phyloP scores from a whole-genome alignment of 2,329 filamentous ascomycete genomes.

The Fusarium sp. region DNA sequence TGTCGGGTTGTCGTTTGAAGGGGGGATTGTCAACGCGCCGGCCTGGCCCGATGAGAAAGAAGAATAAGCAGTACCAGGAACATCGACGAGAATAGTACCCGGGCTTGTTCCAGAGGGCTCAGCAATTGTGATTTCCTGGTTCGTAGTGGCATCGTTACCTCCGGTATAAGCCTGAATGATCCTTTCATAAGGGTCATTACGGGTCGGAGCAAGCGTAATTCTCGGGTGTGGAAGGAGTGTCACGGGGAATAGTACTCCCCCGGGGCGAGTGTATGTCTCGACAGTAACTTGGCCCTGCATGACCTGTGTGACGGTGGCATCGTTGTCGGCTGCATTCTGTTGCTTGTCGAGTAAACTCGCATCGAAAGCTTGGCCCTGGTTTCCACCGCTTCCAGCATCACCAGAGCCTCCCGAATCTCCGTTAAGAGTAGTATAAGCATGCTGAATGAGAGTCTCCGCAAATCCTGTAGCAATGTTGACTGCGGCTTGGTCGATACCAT shows the following conservation, averaged over 20 bases:
- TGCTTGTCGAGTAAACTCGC: slow-evolving; percentile 5
- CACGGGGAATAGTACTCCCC: slow-evolving; percentile 15
- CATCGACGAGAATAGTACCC: slow-evolving; percentile 25
- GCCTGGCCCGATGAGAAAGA: slow-evolving; percentile 23
- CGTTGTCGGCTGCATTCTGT: neutral
- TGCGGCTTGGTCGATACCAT: slow-evolving; percentile 16
- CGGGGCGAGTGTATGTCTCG: slow-evolving; percentile 12
- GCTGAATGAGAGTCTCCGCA: slow-evolving; percentile 19
- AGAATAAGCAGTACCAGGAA: slow-evolving; percentile 26
- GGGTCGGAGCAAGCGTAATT: slow-evolving; percentile 24
- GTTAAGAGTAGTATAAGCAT: slow-evolving; percentile 14
- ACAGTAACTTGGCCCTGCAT: neutral
- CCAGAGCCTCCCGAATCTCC: slow-evolving; percentile 2
- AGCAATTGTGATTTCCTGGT: slow-evolving; percentile 28
- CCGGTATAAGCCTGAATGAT: slow-evolving; percentile 30
- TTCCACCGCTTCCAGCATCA: slow-evolving; percentile 1
- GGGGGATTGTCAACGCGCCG: slow-evolving; percentile 25
- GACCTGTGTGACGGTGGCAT: slow-evolving; percentile 4
- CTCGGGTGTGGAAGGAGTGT: slow-evolving; percentile 24
- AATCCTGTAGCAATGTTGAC: slow-evolving; percentile 17
- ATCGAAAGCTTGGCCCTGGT: slow-evolving; percentile 14
- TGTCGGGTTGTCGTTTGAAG: slow-evolving; percentile 22
- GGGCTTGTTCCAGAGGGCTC: slow-evolving; percentile 24
- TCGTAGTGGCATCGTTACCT: slow-evolving; percentile 16
- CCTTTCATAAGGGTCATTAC: slow-evolving; percentile 26